Percentiles rank a stretch among this genome's conserved stretches.
phyloP scores from a whole-genome alignment of 2,329 filamentous ascomycete species.

The Colletotrichum lentis region DNA sequence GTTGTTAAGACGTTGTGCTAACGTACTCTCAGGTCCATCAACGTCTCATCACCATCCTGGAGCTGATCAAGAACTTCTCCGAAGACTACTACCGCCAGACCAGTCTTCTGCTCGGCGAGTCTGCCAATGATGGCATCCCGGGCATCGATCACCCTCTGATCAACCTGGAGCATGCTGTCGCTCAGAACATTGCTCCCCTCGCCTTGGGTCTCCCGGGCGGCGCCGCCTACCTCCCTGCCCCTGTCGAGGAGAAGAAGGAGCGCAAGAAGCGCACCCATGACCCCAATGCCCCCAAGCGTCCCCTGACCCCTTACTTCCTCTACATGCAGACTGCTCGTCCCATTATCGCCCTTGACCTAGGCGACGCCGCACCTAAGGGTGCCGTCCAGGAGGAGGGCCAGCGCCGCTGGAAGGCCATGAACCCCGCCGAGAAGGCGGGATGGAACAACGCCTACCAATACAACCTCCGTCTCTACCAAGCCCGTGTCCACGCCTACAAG shows the following conservation, averaged over 20 bases:
- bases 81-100: slow-evolving; percentile 89
- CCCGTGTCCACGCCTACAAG: slow-evolving; percentile 72
- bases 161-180: slow-evolving; percentile 62
- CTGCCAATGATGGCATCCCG: slow-evolving; percentile 55
- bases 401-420: slow-evolving; percentile 83
- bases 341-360: slow-evolving; percentile 82
- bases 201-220: slow-evolving; percentile 23
- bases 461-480: slow-evolving; percentile 72
- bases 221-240: slow-evolving; percentile 46
- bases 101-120: slow-evolving; percentile 79
- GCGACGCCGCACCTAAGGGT: slow-evolving; percentile 78
- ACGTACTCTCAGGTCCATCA: slow-evolving; percentile 71
- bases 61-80: slow-evolving; percentile 80
- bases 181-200: slow-evolving; percentile 55
- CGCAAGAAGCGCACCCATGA: slow-evolving; percentile 88
- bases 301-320: slow-evolving; percentile 92
- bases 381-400: slow-evolving; percentile 89
- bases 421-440: slow-evolving; percentile 73
- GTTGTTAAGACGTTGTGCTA: slow-evolving; percentile 44
- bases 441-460: slow-evolving; percentile 75
- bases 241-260: slow-evolving; percentile 79
- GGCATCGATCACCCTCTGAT: slow-evolving; percentile 55
- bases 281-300: slow-evolving; percentile 93
- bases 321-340: slow-evolving; percentile 89
- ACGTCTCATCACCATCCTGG: slow-evolving; percentile 80